These are phyloP conservation scores for Maudiozyma turicensis DNA, from an alignment of 805 yeast species.

Conservation along the genomic window DNA sequence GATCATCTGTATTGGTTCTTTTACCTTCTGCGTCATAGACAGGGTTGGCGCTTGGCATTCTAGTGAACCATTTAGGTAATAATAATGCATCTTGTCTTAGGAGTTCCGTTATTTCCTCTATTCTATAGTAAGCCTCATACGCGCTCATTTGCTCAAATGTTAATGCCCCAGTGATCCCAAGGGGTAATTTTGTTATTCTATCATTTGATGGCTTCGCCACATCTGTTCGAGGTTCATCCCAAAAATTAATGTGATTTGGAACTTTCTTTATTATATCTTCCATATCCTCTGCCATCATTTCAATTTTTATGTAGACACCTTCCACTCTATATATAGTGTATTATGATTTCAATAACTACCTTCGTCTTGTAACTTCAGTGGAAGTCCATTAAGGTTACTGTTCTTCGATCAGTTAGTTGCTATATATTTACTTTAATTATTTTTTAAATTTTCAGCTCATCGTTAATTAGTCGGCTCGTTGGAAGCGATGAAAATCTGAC, in stretches of 20 bases:
- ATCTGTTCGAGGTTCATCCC: conserved; percentile 5
- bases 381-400: no score
- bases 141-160: conserved; percentile 76
- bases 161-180: conserved; percentile 36
- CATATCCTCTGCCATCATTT: not conserved
- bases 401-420: no score
- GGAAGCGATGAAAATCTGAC: no score
- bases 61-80: conserved; percentile 39
- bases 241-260: conserved; percentile 20
- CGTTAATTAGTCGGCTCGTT: no score
- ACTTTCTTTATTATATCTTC: conserved; percentile 69
- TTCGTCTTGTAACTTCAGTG: no score
- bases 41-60: conserved; percentile 89
- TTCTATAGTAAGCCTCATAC: conserved; percentile 58
- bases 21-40: conserved; percentile 74
- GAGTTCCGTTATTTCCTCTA: conserved; percentile 66
- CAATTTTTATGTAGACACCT: no score
- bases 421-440: no score
- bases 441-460: no score
- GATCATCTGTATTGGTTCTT: conserved; percentile 77
- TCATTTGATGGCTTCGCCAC: not conserved
- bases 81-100: conserved; percentile 26
- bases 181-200: conserved; percentile 27
- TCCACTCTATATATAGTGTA: no score
- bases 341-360: no score